These are phyloP conservation scores for Irpex rosettiformis DNA, from an alignment of 1,284 basidiomycete genomes.

Conservation along the genomic window DNA sequence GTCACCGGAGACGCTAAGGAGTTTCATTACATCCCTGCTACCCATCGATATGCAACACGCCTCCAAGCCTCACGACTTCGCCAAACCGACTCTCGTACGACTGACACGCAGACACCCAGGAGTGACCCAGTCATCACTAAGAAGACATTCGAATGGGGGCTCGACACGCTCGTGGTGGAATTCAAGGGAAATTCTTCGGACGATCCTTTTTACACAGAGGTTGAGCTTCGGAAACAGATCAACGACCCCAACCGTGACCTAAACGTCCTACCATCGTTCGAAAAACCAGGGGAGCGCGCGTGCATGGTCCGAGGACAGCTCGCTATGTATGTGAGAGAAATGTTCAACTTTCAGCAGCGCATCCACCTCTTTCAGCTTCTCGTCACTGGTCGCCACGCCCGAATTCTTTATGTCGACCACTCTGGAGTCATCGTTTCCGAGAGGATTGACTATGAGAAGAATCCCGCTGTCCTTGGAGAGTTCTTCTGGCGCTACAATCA, in stretches of 20 bases:
- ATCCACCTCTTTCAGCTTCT: constrained; percentile 1
- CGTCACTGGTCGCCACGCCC: not conserved
- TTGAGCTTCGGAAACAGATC: not conserved
- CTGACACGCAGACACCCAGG: not conserved
- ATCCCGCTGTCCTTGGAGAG: not conserved
- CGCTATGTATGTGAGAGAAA: not conserved
- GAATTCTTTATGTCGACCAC: constrained; percentile 2
- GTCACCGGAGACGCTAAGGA: not conserved
- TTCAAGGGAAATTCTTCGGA: not conserved
- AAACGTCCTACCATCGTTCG: not conserved
- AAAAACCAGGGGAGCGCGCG: not conserved
- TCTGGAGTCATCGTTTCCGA: constrained; percentile 1
- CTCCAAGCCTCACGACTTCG: too few species aligned
- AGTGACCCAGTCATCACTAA: not conserved
- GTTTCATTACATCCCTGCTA: not conserved
- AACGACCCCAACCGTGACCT: not conserved
- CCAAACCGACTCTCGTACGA: too few species aligned
- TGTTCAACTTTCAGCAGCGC: constrained; percentile 1
- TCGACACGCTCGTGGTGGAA: not conserved
- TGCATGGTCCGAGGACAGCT: constrained; percentile 1
- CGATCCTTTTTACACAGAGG: not conserved
- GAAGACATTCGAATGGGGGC: not conserved
- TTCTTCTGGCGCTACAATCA: constrained; percentile 5
- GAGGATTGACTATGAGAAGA: not conserved
- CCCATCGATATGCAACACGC: not conserved